These are phyloP conservation scores for Fusarium sp. DNA, from an alignment of 2,329 filamentous ascomycete species.

Conservation along the genomic window DNA sequence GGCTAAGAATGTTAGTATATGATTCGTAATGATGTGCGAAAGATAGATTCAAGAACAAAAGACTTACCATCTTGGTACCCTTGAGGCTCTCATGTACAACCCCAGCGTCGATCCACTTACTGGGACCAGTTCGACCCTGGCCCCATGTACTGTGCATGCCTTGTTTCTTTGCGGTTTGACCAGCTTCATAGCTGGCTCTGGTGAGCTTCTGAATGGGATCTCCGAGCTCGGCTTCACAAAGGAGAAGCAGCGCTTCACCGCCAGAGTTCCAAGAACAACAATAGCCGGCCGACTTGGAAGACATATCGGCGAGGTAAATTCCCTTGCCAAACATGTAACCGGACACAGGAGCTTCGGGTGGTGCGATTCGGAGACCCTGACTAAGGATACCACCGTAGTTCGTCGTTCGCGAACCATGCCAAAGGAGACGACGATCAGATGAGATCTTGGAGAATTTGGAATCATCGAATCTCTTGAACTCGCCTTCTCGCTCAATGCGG, in stretches of 20 bases:
- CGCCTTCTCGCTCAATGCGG: constrained; percentile 81
- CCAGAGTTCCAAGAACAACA: constrained; percentile 72
- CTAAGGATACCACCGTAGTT: constrained; percentile 90
- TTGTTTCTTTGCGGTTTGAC: constrained; percentile 68
- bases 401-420: constrained; percentile 86
- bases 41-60: neutral
- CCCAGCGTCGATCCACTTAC: constrained; percentile 79
- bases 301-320: constrained; percentile 89
- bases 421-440: constrained; percentile 81
- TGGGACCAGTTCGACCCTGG: constrained; percentile 72
- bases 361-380: constrained; percentile 90
- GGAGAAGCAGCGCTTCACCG: constrained; percentile 78
- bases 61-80: constrained; percentile 76
- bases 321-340: constrained; percentile 94
- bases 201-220: constrained; percentile 76
- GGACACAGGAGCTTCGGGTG: constrained; percentile 80
- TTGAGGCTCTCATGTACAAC: constrained; percentile 72
- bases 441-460: constrained; percentile 64
- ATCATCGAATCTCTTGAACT: constrained; percentile 74
- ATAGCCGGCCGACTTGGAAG: constrained; percentile 84
- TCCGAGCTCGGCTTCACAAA: constrained; percentile 84
- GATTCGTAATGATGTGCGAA: neutral
- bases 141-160: constrained; percentile 78
- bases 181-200: constrained; percentile 70
- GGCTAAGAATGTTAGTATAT: constrained; percentile 56